These are phyloP conservation scores for Coemansia sp. DNA, from an alignment of 192 early-diverging fungal species.

Conservation along the genomic window DNA sequence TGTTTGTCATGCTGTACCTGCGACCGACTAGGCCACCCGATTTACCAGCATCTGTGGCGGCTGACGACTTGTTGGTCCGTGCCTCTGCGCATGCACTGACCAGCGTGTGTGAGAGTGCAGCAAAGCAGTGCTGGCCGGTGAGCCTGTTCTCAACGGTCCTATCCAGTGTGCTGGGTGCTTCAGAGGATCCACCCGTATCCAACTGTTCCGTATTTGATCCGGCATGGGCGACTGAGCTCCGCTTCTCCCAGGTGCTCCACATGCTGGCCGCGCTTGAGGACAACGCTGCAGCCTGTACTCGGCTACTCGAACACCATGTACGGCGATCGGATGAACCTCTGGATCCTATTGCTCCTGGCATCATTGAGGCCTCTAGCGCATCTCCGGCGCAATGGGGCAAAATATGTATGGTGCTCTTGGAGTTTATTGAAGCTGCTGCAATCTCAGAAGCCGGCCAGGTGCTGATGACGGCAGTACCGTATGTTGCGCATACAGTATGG, in stretches of 20 bases:
- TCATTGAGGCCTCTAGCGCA: background rate
- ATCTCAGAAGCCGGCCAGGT: constrained; percentile 8
- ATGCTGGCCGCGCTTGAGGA: constrained; percentile 13
- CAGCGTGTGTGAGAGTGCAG: constrained; percentile 22
- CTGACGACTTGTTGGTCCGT: constrained; percentile 4
- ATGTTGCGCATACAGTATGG: constrained; percentile 19
- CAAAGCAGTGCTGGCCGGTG: constrained; percentile 14
- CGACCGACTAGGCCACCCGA: no score
- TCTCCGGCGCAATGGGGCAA: constrained; percentile 25
- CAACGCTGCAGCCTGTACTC: background rate
- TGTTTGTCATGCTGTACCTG: no score
- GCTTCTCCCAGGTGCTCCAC: constrained; percentile 19
- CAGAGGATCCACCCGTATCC: background rate
- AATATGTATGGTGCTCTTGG: constrained; percentile 12
- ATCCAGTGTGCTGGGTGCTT: background rate
- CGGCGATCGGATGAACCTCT: no score
- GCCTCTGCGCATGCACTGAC: constrained; percentile 1
- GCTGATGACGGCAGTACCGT: constrained; percentile 12
- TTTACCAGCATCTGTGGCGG: no score
- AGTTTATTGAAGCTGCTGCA: constrained; percentile 8
- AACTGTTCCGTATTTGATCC: constrained; percentile 4
- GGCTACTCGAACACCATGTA: constrained; percentile 4
- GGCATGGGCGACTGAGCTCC: constrained; percentile 23
- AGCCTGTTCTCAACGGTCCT: constrained; percentile 8
- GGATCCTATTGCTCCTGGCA: no score